Evolutionary conservation across 2,329 filamentous ascomycete species (phyloP).

Genomic region (Colletotrichum falcatum): DNA sequence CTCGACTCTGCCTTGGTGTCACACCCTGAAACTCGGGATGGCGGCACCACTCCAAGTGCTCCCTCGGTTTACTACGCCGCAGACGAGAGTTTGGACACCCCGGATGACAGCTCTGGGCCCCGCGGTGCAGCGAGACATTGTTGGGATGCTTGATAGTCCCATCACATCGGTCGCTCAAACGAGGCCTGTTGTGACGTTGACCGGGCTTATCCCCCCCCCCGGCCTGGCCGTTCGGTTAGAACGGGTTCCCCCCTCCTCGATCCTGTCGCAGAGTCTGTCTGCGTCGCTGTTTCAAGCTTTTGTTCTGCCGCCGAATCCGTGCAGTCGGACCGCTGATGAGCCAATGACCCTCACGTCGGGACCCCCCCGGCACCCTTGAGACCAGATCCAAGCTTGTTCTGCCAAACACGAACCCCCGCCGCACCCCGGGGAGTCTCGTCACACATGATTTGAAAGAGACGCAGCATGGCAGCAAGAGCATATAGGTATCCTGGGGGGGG

Average conservation of each 20-base stretch:
- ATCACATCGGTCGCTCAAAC: slow-evolving; percentile 36
- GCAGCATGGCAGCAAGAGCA: slow-evolving; percentile 7
- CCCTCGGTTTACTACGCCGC: not conserved
- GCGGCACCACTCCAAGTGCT: slow-evolving; percentile 27
- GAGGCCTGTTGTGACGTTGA: slow-evolving; percentile 27
- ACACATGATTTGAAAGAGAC: slow-evolving; percentile 21
- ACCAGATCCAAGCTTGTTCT: slow-evolving; percentile 21
- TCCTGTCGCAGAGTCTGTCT: slow-evolving; percentile 34
- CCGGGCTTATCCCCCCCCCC: slow-evolving; percentile 21
- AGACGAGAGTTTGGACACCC: slow-evolving; percentile 30
- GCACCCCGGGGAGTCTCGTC: slow-evolving; percentile 16
- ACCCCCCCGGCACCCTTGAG: not conserved
- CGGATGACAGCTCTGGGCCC: slow-evolving; percentile 35
- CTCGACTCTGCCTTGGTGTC: slow-evolving; percentile 15
- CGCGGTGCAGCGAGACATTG: slow-evolving; percentile 21
- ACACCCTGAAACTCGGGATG: slow-evolving; percentile 39
- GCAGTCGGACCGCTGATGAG: slow-evolving; percentile 9
- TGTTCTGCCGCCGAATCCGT: not conserved
- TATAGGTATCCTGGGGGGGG: not conserved
- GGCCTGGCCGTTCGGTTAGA: slow-evolving; percentile 23
- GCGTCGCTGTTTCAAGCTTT: slow-evolving; percentile 37
- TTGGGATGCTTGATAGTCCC: slow-evolving; percentile 39
- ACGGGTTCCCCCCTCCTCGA: slow-evolving; percentile 17
- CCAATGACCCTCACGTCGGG: not conserved
- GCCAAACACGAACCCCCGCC: slow-evolving; percentile 18